These are phyloP conservation scores for Clarkia xantiana DNA, from an alignment of 345 rosid species.

Conservation along the genomic window DNA sequence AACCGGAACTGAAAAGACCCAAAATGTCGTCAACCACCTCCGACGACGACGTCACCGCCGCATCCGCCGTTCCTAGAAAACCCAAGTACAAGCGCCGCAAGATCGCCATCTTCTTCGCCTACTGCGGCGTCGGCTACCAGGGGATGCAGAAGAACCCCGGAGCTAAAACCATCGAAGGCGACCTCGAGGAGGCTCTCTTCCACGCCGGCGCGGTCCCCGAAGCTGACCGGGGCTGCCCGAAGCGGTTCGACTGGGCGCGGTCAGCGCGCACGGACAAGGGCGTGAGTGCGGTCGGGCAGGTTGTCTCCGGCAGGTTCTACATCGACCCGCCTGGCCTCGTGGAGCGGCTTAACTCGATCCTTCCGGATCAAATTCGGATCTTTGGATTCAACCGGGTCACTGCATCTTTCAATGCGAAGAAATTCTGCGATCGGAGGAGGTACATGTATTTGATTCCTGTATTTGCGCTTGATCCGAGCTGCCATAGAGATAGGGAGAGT, in stretches of 20 bases:
- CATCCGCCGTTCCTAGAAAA: constrained; percentile 16
- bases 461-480: constrained; percentile 62
- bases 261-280: constrained; percentile 95
- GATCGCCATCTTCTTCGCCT: constrained; percentile 78
- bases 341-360: constrained; percentile 50
- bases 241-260: constrained; percentile 73
- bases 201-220: constrained; percentile 74
- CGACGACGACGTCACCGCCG: constrained; percentile 20
- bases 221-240: constrained; percentile 60
- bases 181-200: constrained; percentile 84
- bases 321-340: constrained; percentile 86
- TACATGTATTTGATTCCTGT: constrained; percentile 82
- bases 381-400: constrained; percentile 77
- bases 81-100: constrained; percentile 73
- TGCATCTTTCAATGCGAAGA: constrained; percentile 63
- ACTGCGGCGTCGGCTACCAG: constrained; percentile 92
- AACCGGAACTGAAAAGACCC: constrained; percentile 45
- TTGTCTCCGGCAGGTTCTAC: constrained; percentile 76
- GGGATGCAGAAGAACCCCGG: constrained; percentile 99
- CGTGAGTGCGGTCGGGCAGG: constrained; percentile 96
- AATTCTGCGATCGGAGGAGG: constrained; percentile 85
- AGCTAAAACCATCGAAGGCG: constrained; percentile 93
- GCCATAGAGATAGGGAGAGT: constrained; percentile 74
- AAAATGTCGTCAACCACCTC: constrained; percentile 41
- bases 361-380: constrained; percentile 51